These are phyloP conservation scores for Cladosporium sphaerospermum DNA, from an alignment of 2,329 filamentous ascomycete species.

Conservation along the genomic window DNA sequence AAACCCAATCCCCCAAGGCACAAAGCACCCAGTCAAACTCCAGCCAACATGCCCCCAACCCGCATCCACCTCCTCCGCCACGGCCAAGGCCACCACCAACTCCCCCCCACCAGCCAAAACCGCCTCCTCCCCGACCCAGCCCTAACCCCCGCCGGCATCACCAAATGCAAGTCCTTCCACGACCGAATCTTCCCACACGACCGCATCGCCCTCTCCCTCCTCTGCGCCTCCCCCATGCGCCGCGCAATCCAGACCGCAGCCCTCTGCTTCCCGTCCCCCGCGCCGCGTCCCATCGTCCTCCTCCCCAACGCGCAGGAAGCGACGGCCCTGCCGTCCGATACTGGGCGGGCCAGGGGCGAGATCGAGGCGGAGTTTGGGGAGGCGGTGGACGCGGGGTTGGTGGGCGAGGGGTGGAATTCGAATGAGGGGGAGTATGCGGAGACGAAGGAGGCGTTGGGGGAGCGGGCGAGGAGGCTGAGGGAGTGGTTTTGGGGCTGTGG, in stretches of 20 bases:
- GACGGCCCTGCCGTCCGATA: conserved; percentile 18
- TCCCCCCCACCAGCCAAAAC: conserved; percentile 2
- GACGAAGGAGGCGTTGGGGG: conserved; percentile 1
- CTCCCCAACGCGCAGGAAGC: conserved; percentile 18
- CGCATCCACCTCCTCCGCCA: conserved; percentile 20
- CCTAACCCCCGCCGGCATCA: conserved; percentile 18
- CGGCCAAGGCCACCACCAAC: conserved; percentile 18
- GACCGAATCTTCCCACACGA: conserved; percentile 12
- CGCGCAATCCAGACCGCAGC: conserved; percentile 21
- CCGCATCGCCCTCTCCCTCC: conserved; percentile 18
- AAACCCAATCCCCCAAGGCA: too few relatives aligned
- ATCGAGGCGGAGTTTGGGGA: conserved; percentile 13
- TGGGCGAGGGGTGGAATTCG: conserved; percentile 14
- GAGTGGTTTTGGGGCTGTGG: conserved; percentile 1
- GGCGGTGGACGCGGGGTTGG: conserved; percentile 6
- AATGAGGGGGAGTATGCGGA: conserved; percentile 15
- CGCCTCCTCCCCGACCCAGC: conserved; percentile 16
- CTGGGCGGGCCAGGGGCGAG: conserved; percentile 10
- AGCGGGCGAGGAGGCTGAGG: conserved; percentile 14
- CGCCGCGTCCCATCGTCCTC: conserved; percentile 12
- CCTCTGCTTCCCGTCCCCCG: conserved; percentile 6
- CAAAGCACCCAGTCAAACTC: not conserved
- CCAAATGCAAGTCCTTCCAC: conserved; percentile 13
- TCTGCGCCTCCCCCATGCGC: conserved; percentile 20
- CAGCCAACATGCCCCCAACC: not conserved